phyloP scores from a whole-genome alignment of 192 early-diverging fungal genomes.

The Backusella tuberculispora region DNA sequence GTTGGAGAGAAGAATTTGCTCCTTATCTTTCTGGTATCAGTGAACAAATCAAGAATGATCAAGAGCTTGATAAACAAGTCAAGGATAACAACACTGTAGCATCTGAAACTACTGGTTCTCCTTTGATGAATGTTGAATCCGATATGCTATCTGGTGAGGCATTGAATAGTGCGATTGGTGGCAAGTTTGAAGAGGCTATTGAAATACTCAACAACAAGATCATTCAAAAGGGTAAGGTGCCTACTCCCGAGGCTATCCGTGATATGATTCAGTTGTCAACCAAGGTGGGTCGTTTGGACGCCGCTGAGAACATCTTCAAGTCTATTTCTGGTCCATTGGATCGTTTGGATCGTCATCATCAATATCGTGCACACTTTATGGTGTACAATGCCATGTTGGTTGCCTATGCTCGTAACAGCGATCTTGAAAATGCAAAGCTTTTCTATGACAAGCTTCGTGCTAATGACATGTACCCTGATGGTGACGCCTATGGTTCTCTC shows the following conservation, averaged over 20 bases:
- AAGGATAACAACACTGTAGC: too few relatives aligned
- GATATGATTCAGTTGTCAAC: conserved; percentile 38
- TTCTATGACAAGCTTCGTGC: conserved; percentile 45
- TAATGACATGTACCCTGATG: conserved; percentile 37
- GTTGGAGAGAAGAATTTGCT: conserved; percentile 28
- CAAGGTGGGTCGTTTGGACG: conserved; percentile 31
- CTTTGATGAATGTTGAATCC: conserved; percentile 4
- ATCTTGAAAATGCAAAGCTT: conserved; percentile 48
- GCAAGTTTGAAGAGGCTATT: conserved; percentile 32
- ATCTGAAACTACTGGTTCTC: not conserved
- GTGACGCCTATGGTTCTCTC: conserved; percentile 54
- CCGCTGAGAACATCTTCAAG: conserved; percentile 24
- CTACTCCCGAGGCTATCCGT: conserved; percentile 37
- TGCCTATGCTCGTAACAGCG: conserved; percentile 48
- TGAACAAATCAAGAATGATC: conserved; percentile 16
- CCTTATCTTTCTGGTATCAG: conserved; percentile 16
- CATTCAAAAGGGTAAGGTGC: conserved; percentile 27
- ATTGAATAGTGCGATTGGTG: conserved; percentile 19
- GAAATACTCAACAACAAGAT: conserved; percentile 31
- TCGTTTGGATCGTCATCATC: conserved; percentile 6
- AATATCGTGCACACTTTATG: conserved; percentile 15
- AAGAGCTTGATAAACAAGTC: conserved; percentile 1
- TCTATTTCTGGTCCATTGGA: not conserved
- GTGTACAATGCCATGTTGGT: conserved; percentile 48
- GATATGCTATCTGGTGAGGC: conserved; percentile 35